Base-by-base conservation (phyloP, 768 basidiomycete genomes). In the Leucocoprinus sp. region DNA sequence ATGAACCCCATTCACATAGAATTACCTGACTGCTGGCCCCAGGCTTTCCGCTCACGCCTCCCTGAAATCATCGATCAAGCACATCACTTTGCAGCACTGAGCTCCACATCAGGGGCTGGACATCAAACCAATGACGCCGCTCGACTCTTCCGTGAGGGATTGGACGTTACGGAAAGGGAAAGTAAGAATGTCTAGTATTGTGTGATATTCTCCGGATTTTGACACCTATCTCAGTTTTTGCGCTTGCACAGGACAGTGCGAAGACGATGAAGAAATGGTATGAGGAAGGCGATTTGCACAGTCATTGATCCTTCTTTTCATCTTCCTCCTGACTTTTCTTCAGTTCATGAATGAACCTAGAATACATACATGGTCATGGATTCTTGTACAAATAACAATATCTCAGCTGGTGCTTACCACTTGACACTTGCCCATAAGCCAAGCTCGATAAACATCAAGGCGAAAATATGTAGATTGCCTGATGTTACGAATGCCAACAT, bases 141-240 rank as follows among this genome's bases (percentile, higher is more conserved):
- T 5, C 82, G 85, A 52, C 66, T 75, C 9, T 97, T 97, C 57
- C 71, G 90, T 52, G 93, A 95, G 60, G 93, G 93, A 1, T 74
- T 97, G 49, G 93, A 97, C 45, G 80, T 76, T n/a, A 89, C 88
- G 11, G 93, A 97, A 60, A 75, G 93, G 52, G 91, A 95, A 69
- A 54, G 93, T 95, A 59, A 71, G 82, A 70, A n/a, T 36, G 18
- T 18, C 40, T 41, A 7, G 41, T 27, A 37, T 26, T 17, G 18
- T 15, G 17, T 37, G 17, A 42, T 23, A 31, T 8, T 27, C 46
- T 53, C 14, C 23, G 53, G n/a, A n/a, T n/a, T n/a, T 52, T 53
- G 33, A 18, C 22, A 36, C 24, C 23, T 24, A 2, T 12, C 42
- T 14, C 50, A 96, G 93, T 96, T 47, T 96, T 95, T 61, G 66